phyloP scores from a whole-genome alignment of 73 alveolate genomes.

The Paramecium sexaurelia region DNA sequence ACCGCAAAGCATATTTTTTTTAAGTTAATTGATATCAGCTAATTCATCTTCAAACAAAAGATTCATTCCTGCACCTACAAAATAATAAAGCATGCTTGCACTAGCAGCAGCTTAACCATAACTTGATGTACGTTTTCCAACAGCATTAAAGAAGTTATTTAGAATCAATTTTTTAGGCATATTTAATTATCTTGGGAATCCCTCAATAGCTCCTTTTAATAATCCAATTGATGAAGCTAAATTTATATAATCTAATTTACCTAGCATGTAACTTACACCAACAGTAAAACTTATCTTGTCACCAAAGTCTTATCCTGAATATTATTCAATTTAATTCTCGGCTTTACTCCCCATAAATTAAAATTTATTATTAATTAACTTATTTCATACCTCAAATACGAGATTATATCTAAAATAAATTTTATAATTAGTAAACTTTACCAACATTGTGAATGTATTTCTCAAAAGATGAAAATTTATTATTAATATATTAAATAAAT shows the following conservation, averaged over 20 bases:
- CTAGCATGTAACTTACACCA: constrained; percentile 64
- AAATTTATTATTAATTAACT: constrained; percentile 19
- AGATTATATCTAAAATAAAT: background rate
- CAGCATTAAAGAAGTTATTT: constrained; percentile 66
- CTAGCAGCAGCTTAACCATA: constrained; percentile 68
- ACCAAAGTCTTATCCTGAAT: constrained; percentile 67
- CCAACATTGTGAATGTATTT: background rate
- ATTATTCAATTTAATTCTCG: constrained; percentile 50
- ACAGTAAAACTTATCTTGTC: constrained; percentile 61
- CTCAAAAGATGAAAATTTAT: background rate
- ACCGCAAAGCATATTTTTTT: constrained; percentile 61
- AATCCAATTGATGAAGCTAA: constrained; percentile 65
- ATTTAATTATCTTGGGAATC: constrained; percentile 56
- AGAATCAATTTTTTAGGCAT: constrained; percentile 65
- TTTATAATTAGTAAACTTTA: background rate
- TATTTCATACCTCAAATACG: background rate
- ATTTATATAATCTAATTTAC: background rate
- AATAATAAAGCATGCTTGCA: constrained; percentile 62
- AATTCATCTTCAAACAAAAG: constrained; percentile 68
- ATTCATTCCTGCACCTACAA: constrained; percentile 63
- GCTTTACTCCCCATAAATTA: constrained; percentile 27
- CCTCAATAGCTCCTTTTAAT: constrained; percentile 59
- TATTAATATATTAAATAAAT: background rate
- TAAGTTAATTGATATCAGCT: constrained; percentile 40
- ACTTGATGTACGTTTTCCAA: constrained; percentile 61